Evolutionary conservation across 2,329 filamentous ascomycete genomes (phyloP).

Genomic region (Trichoderma sp.): DNA sequence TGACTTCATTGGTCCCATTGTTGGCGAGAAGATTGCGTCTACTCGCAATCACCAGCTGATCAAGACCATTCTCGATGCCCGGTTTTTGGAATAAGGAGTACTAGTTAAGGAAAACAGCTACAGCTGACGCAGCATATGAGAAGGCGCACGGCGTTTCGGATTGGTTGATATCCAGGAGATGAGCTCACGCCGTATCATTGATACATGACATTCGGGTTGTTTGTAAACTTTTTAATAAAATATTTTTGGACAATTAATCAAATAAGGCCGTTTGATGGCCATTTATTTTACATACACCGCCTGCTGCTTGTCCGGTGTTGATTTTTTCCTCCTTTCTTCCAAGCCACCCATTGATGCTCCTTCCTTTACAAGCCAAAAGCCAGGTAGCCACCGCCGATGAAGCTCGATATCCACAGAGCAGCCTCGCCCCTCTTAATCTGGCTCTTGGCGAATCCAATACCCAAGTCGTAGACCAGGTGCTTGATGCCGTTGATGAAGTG

Average conservation of each 20-base stretch:
- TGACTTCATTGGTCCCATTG: slow-evolving; percentile 54
- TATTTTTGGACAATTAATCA: slow-evolving; percentile 9
- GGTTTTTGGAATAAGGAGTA: slow-evolving; percentile 44
- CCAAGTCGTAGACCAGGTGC: slow-evolving; percentile 53
- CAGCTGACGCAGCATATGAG: background rate
- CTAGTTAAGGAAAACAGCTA: background rate
- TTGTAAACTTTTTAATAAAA: slow-evolving; percentile 2
- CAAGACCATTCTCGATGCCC: slow-evolving; percentile 53
- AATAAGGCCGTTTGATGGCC: background rate
- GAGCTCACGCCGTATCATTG: background rate
- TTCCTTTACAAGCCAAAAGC: slow-evolving; percentile 46
- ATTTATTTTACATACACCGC: slow-evolving; percentile 15
- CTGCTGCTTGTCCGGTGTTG: background rate
- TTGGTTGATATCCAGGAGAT: slow-evolving; percentile 17
- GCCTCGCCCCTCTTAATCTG: slow-evolving; percentile 46
- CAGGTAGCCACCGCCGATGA: slow-evolving; percentile 43
- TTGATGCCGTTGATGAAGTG: slow-evolving; percentile 55
- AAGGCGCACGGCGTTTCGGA: slow-evolving; percentile 29
- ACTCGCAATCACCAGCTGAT: slow-evolving; percentile 48
- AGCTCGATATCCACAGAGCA: slow-evolving; percentile 47
- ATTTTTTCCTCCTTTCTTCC: background rate
- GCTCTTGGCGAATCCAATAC: slow-evolving; percentile 49
- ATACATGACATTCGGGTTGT: background rate
- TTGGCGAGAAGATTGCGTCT: slow-evolving; percentile 48
- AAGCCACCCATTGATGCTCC: background rate